Percentiles rank a stretch among this genome's conserved stretches.
phyloP scores from a whole-genome alignment of 148 eudicot genomes.

The Rhododendron molle region DNA sequence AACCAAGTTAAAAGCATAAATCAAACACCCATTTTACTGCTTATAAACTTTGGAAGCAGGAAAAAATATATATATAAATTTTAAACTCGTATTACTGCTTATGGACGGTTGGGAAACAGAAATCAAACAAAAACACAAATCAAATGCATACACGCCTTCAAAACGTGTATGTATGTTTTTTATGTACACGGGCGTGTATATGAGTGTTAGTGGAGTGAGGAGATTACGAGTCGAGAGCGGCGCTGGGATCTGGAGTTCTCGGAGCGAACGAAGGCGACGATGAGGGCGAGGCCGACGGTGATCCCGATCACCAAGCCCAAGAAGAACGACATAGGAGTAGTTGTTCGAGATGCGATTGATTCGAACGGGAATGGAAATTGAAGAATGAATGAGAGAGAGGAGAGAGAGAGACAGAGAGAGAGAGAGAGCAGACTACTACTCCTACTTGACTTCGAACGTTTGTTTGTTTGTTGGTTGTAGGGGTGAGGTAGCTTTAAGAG shows the following conservation, averaged over 20 bases:
- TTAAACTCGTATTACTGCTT: not conserved
- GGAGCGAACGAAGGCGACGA: constrained; percentile 66
- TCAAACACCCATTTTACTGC: not conserved
- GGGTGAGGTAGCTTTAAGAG: not conserved
- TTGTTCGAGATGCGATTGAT: not conserved
- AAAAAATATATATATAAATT: no score
- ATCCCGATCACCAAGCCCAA: constrained; percentile 56
- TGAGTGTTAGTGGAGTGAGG: not conserved
- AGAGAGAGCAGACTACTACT: not conserved
- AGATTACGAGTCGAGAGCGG: constrained; percentile 50
- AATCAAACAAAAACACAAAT: not conserved
- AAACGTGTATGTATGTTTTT: not conserved
- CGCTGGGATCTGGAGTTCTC: constrained; percentile 76
- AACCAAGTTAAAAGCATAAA: no score
- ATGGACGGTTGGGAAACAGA: not conserved
- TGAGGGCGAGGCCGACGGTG: constrained; percentile 46
- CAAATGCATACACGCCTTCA: not conserved
- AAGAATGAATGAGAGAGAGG: not conserved
- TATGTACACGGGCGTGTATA: no score
- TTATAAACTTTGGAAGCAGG: not conserved
- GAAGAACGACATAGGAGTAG: constrained; percentile 51
- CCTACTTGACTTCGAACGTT: no score
- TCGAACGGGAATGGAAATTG: not conserved
- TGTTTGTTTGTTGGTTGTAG: not conserved
- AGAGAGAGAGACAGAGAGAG: not conserved